phyloP scores from a whole-genome alignment of 116 monocot species.

The Dioscorea cayenensis region DNA sequence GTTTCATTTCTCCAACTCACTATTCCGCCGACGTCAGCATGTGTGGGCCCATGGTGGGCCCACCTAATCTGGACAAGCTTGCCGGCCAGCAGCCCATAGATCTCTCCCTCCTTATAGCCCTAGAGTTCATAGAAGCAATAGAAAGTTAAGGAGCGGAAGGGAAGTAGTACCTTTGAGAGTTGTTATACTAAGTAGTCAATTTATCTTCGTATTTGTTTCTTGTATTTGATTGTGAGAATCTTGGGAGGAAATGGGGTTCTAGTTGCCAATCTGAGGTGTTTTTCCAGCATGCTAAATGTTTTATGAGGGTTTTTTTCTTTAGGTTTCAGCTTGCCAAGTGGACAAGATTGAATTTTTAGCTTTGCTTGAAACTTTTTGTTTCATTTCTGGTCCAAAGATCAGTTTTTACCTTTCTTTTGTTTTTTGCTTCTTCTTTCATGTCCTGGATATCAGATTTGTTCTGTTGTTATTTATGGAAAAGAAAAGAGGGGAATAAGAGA shows the following conservation, averaged over 20 bases:
- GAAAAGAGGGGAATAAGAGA: background rate
- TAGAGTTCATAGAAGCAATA: too few species aligned
- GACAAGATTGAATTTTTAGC: background rate
- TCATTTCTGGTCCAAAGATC: background rate
- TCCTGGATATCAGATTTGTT: background rate
- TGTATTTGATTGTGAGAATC: too few species aligned
- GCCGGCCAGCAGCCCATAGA: too few species aligned
- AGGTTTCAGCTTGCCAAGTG: background rate
- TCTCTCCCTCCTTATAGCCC: too few species aligned
- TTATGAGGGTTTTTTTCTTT: background rate
- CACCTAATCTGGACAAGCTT: too few species aligned
- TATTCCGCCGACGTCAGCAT: background rate
- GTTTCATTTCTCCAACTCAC: too few species aligned
- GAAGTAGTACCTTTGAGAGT: too few species aligned
- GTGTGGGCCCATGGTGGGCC: too few species aligned
- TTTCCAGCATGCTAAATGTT: background rate
- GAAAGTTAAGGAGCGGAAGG: too few species aligned
- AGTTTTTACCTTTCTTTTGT: background rate
- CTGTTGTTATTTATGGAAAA: slow-evolving; percentile 1
- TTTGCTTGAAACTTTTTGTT: background rate
- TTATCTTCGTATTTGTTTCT: too few species aligned
- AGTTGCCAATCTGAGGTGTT: background rate
- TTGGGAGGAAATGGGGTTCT: too few species aligned
- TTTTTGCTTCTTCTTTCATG: background rate
- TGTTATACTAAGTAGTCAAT: too few species aligned